Percentiles rank a stretch among this genome's conserved stretches.
Conservation (phyloP, 768 basidiomycete species). For the Pleurotus cornucopiae region DNA sequence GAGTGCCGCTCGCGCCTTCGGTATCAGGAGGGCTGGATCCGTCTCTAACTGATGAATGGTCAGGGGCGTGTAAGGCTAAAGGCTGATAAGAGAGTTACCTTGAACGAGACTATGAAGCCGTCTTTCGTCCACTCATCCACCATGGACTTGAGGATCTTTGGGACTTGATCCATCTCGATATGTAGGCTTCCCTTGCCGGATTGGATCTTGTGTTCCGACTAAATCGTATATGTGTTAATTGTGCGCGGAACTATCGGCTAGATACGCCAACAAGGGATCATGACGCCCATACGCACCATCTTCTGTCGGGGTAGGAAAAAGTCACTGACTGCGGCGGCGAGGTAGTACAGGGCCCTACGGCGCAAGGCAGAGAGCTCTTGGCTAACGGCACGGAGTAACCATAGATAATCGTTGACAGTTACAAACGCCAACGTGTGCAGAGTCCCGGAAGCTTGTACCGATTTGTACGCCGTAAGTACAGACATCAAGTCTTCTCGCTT, state of each 20-base stretch:
- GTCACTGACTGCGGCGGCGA: constrained; percentile 97
- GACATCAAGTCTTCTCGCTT: constrained; percentile 65
- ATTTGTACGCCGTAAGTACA: constrained; percentile 77
- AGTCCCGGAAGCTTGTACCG: constrained; percentile 67
- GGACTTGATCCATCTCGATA: constrained; percentile 99
- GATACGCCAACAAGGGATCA: not conserved
- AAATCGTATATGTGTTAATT: not conserved
- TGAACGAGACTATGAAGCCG: constrained; percentile 95
- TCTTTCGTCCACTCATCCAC: constrained; percentile 91
- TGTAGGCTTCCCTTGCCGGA: constrained; percentile 90
- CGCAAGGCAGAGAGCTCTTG: constrained; percentile 71
- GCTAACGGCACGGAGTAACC: constrained; percentile 80
- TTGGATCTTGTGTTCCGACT: constrained; percentile 99
- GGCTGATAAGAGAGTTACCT: constrained; percentile 45
- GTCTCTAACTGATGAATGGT: constrained; percentile 76
- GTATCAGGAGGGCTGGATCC: constrained; percentile 75
- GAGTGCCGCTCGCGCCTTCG: constrained; percentile 85
- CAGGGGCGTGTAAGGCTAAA: not conserved
- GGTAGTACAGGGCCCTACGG: constrained; percentile 84
- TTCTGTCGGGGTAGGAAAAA: constrained; percentile 92
- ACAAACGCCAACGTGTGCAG: constrained; percentile 87
- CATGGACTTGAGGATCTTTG: constrained; percentile 90
- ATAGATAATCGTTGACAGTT: constrained; percentile 95
- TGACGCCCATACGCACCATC: constrained; percentile 54
- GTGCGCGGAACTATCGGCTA: constrained; percentile 1